phyloP scores from a whole-genome alignment of 441 rosid species.

The Bocquillonia castaneifolia region DNA sequence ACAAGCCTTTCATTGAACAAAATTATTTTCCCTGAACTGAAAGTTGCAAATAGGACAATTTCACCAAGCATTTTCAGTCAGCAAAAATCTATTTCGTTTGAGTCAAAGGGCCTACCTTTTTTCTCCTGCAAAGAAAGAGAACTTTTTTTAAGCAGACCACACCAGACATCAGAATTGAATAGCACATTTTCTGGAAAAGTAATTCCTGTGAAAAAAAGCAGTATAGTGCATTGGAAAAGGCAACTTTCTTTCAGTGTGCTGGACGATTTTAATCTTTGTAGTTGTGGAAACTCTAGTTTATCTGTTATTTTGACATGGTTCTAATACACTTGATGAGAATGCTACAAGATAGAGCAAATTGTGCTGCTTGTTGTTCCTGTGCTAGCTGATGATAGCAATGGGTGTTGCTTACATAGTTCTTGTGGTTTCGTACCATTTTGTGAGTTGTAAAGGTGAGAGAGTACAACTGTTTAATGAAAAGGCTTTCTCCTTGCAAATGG shows the following conservation, averaged over 20 bases:
- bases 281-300: background rate
- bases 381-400: background rate
- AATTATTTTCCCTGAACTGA: background rate
- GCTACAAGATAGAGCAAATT: background rate
- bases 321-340: background rate
- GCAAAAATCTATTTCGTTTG: background rate
- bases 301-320: background rate
- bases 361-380: background rate
- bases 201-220: background rate
- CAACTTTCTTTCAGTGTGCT: background rate
- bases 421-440: background rate
- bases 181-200: background rate
- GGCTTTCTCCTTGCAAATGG: background rate
- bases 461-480: background rate
- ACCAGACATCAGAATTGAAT: background rate
- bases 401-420: background rate
- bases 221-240: background rate
- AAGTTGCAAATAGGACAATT: background rate
- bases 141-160: background rate
- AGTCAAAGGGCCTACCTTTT: background rate
- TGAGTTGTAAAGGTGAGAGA: background rate
- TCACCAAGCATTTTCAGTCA: background rate
- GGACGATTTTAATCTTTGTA: background rate
- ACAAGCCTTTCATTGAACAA: background rate
- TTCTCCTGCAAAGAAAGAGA: background rate